Evolutionary conservation across 192 early-diverging fungal species (phyloP), one percentile per base, ranked within the genome.

Genomic region (Phycomyces blakesleeanus): DNA sequence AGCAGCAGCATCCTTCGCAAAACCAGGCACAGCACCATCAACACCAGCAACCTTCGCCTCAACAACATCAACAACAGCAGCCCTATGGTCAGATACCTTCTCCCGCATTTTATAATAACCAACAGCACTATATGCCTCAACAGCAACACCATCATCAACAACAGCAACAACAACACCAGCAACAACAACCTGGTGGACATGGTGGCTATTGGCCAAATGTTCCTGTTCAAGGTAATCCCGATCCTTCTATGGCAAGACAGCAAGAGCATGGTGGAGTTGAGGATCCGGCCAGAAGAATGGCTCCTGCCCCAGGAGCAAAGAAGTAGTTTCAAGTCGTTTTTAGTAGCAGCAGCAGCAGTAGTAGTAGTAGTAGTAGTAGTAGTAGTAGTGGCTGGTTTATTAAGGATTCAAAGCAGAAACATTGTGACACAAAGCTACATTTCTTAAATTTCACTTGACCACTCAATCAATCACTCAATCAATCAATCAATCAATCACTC

Each of bases 91-190:
- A 63, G 16, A 63, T 63, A 51, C 37, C 39, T 12, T 50, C 51
- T 39, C 61, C 61, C 25, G 20, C 51, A 26, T 63, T 41, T 54
- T 63, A 63, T 41, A 38, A 50, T 29, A 63, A 54, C 24, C 50
- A 52, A n/a, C 61, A 63, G 18, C 61, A 63, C 26, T 63, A 63
- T 21, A 42, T 63, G 61, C 51, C 61, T 54, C 61, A 59, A 10
- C 57, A n/a, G n/a, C n/a, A 63, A 1, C 51, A 53, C 11, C 61
- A 53, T 3, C 44, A 47, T 6, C 44, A 47, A 3, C 44, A 47
- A 18, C 44, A n/a, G n/a, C n/a, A n/a, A n/a, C n/a, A n/a, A n/a
- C n/a, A 63, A 1, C 51, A 53, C 11, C 61, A 53, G 10, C 44
- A 47, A 47, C 44, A 47, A 3, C 44, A 47, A 18, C 44, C 44